Evolutionary conservation across 371 early-diverging fungal species (phyloP).

Genomic region (Gilbertella persicaria): DNA sequence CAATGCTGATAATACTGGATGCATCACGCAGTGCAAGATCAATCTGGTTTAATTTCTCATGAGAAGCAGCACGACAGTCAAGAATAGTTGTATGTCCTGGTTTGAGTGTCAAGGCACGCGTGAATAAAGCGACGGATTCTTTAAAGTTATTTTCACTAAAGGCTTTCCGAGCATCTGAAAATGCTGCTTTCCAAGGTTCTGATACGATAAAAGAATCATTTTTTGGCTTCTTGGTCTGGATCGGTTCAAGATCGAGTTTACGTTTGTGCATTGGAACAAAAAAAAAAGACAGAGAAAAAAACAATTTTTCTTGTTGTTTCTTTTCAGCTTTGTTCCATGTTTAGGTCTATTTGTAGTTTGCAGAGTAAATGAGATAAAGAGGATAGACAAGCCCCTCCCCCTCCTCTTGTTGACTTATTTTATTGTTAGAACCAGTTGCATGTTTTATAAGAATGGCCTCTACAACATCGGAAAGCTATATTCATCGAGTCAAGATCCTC

Average conservation of each 20-base stretch:
- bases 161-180: conserved; percentile 29
- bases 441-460: not conserved
- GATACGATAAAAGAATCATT: not conserved
- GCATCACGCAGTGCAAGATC: conserved; percentile 34
- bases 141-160: conserved; percentile 27
- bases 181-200: conserved; percentile 28
- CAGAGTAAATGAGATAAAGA: too few relatives aligned
- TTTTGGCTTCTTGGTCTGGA: not conserved
- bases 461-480: not conserved
- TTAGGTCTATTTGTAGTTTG: too few relatives aligned
- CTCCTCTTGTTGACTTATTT: too few relatives aligned
- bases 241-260: not conserved
- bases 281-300: not conserved
- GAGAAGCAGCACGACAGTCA: conserved; percentile 42
- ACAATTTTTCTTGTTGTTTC: not conserved
- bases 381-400: too few relatives aligned
- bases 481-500: conserved; percentile 39
- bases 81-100: conserved; percentile 26
- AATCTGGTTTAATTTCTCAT: conserved; percentile 25
- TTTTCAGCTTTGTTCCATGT: not conserved
- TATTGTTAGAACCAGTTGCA: too few relatives aligned
- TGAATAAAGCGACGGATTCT: conserved; percentile 29
- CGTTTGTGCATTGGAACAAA: not conserved
- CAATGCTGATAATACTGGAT: conserved; percentile 19
- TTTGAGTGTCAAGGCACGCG: conserved; percentile 19